These are phyloP conservation scores for Aspergillus brasiliensis DNA, from an alignment of 2,329 filamentous ascomycete genomes.

Conservation along the genomic window DNA sequence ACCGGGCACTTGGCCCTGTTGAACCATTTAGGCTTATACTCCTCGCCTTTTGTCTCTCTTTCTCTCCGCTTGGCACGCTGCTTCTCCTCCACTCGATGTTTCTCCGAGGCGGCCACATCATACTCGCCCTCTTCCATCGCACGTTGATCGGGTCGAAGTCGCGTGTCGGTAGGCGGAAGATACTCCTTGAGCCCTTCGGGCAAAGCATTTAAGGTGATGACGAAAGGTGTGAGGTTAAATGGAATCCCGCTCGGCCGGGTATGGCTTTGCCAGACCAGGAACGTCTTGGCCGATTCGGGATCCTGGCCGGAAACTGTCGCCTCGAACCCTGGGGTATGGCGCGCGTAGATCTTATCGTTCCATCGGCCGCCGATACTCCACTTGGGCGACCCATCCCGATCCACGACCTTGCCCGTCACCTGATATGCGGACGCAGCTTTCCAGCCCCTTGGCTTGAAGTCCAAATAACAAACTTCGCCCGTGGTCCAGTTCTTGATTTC, in stretches of 20 bases:
- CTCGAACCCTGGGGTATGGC: conserved; percentile 88
- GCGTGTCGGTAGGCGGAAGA: conserved; percentile 88
- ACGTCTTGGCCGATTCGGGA: conserved; percentile 67
- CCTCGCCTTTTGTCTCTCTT: conserved; percentile 75
- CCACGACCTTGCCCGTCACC: conserved; percentile 81
- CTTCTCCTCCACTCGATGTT: conserved; percentile 90
- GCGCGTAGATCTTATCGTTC: conserved; percentile 97
- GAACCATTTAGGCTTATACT: conserved; percentile 88
- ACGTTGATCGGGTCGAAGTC: conserved; percentile 89
- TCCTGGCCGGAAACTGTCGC: conserved; percentile 59
- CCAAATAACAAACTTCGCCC: conserved; percentile 82
- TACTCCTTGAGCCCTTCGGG: conserved; percentile 76
- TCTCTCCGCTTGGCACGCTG: conserved; percentile 75
- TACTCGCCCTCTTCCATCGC: conserved; percentile 99
- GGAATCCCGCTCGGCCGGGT: conserved; percentile 79
- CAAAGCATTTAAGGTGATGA: conserved; percentile 88
- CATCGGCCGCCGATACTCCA: conserved; percentile 92
- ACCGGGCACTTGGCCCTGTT: conserved; percentile 68
- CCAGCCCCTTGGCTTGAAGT: conserved; percentile 96
- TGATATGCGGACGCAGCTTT: conserved; percentile 90
- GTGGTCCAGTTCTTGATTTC: conserved; percentile 97
- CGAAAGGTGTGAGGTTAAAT: conserved; percentile 97
- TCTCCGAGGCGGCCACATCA: conserved; percentile 87
- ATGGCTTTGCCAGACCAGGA: conserved; percentile 92
- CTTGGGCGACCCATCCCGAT: conserved; percentile 74